phyloP scores from a whole-genome alignment of 352 stramenopile genomes.

The Pythium inflatum region DNA sequence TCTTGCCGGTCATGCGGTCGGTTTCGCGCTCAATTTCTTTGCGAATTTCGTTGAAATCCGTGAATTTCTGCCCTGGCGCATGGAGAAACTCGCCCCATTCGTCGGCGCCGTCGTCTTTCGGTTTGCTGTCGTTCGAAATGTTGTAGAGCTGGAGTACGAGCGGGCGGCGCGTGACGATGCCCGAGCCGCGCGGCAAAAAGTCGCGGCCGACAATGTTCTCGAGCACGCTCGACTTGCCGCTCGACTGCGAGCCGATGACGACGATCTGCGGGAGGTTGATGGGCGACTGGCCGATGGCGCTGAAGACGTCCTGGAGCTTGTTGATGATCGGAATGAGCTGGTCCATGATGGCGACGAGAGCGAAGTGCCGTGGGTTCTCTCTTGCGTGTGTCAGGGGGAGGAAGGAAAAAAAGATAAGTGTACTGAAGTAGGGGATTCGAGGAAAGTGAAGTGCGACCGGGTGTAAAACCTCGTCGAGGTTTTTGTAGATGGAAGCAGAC shows the following conservation, averaged over 20 bases:
- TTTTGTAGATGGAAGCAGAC: constrained; percentile 18
- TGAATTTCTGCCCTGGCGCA: constrained; percentile 94
- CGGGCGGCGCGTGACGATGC: constrained; percentile 98
- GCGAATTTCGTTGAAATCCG: constrained; percentile 97
- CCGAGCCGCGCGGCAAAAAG: constrained; percentile 96
- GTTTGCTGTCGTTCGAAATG: constrained; percentile 45
- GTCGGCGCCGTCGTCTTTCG: constrained; percentile 33
- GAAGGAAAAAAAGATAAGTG: constrained; percentile 9
- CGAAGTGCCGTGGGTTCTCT: not conserved
- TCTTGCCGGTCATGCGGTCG: constrained; percentile 94
- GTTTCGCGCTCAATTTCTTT: constrained; percentile 98
- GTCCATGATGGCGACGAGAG: constrained; percentile 89
- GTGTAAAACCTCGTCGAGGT: constrained; percentile 26
- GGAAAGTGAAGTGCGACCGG: constrained; percentile 11
- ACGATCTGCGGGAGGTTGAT: constrained; percentile 99
- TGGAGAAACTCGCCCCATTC: constrained; percentile 99
- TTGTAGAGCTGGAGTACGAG: constrained; percentile 99
- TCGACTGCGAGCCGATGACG: constrained; percentile 97
- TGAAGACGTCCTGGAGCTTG: constrained; percentile 99
- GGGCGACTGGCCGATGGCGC: constrained; percentile 93
- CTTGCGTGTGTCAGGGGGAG: not conserved
- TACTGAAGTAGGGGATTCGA: not conserved
- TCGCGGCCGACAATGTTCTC: constrained; percentile 95
- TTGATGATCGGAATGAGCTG: constrained; percentile 99
- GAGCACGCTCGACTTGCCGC: constrained; percentile 96